A percentile compares a stretch with the other conserved stretches of the same genome.
phyloP scores from a whole-genome alignment of 345 rosid genomes.

The Rhodamnia rubescens region DNA sequence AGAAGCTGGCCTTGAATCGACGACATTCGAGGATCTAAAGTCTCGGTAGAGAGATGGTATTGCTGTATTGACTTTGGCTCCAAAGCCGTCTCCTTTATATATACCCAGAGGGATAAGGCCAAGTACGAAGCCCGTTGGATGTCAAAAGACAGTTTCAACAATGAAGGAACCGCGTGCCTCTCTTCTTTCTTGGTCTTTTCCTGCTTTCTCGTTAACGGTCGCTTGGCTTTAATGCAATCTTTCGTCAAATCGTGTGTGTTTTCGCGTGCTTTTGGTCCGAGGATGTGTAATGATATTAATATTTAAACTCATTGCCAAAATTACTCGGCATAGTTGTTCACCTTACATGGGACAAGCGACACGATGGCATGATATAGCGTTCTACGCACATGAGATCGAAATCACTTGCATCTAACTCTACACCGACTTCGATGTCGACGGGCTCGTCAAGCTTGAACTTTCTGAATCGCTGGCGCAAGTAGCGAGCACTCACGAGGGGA shows the following conservation, averaged over 20 bases:
- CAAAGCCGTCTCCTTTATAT: not conserved
- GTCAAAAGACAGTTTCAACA: not conserved
- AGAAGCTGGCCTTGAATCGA: conserved; percentile 63
- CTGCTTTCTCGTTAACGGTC: not conserved
- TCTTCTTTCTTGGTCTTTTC: not conserved
- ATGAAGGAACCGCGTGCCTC: not conserved
- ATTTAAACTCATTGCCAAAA: not conserved
- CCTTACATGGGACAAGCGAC: not conserved
- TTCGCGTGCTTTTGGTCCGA: not conserved
- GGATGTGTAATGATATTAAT: not conserved
- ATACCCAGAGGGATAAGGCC: not conserved
- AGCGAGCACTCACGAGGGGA: not conserved
- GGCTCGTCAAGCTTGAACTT: not conserved
- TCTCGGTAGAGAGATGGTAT: not conserved
- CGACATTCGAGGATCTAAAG: not conserved
- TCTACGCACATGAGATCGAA: fast-evolving
- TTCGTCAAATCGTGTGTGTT: not conserved
- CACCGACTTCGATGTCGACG: not conserved
- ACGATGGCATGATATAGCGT: not conserved
- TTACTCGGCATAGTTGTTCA: not conserved
- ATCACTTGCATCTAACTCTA: not conserved
- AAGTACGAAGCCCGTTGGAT: not conserved
- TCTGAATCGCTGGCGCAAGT: not conserved
- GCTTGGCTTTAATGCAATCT: not conserved
- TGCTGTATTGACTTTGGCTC: not conserved